A percentile compares a stretch with the other conserved stretches of the same genome.
These are phyloP conservation scores for Plasmodium cynomolgi DNA, from an alignment of 169 alveolate genomes.

Conservation along the genomic window DNA sequence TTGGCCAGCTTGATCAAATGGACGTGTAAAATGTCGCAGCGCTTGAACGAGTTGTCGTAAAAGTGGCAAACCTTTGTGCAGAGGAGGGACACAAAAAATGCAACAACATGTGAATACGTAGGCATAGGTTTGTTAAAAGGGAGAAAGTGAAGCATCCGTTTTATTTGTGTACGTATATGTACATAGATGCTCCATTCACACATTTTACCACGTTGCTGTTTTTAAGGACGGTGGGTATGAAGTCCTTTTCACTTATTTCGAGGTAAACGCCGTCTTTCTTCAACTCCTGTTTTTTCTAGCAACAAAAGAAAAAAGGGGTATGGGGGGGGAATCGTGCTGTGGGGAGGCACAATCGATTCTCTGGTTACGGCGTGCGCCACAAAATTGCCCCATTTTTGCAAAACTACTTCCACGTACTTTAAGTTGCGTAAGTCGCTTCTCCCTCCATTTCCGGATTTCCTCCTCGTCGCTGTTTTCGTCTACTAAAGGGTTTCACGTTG, in stretches of 20 bases:
- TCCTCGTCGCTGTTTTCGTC: conserved; percentile 74
- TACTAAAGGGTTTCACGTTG: conserved; percentile 14
- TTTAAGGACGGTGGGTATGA: conserved; percentile 57
- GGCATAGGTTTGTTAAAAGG: not conserved
- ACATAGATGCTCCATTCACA: not conserved
- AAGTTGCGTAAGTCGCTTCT: conserved; percentile 50
- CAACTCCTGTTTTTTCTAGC: conserved; percentile 51
- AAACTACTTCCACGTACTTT: conserved; percentile 21
- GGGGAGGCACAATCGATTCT: not conserved
- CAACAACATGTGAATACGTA: not conserved
- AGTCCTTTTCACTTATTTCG: conserved; percentile 62
- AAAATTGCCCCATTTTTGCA: not conserved
- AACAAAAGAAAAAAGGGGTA: not conserved
- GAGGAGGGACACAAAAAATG: not conserved
- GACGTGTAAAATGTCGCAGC: conserved; percentile 63
- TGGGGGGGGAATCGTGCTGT: not conserved
- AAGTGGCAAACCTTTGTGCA: conserved; percentile 63
- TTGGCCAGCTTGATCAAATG: conserved; percentile 66
- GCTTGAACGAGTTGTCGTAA: conserved; percentile 58
- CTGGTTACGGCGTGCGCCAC: not conserved
- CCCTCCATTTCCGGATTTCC: conserved; percentile 60
- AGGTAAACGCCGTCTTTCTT: conserved; percentile 73
- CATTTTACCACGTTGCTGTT: conserved; percentile 36
- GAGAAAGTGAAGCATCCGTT: not conserved
- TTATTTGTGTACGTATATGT: not conserved